phyloP scores from a whole-genome alignment of 2,329 filamentous ascomycete species.

The Sordariomycetes sp. region DNA sequence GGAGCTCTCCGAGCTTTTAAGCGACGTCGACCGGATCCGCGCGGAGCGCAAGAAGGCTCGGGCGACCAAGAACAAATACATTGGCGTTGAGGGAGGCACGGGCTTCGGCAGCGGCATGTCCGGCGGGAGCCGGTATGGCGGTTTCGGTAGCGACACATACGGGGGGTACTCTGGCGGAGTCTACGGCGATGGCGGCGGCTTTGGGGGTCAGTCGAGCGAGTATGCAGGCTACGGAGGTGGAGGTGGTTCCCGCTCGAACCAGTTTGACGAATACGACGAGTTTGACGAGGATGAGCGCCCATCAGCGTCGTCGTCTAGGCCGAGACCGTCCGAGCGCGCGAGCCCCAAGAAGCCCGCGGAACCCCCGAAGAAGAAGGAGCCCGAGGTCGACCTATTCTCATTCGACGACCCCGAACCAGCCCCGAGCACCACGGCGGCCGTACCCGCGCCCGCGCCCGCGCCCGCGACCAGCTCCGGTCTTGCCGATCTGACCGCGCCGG shows the following conservation, averaged over 20 bases:
- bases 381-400: constrained; percentile 85
- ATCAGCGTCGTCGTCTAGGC: constrained; percentile 15
- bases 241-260: constrained; percentile 42
- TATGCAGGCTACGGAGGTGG: constrained; percentile 42
- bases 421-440: not conserved
- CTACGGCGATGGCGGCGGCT: constrained; percentile 92
- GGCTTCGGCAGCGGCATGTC: constrained; percentile 39
- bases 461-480: constrained; percentile 22
- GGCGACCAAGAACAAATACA: constrained; percentile 85
- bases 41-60: constrained; percentile 80
- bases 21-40: constrained; percentile 81
- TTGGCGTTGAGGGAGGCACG: constrained; percentile 76
- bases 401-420: constrained; percentile 56
- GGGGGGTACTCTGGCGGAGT: constrained; percentile 59
- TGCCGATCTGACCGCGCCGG: constrained; percentile 23
- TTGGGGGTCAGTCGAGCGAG: constrained; percentile 63
- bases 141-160: constrained; percentile 74
- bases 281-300: constrained; percentile 61
- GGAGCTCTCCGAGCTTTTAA: constrained; percentile 84
- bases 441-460: constrained; percentile 3
- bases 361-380: constrained; percentile 67
- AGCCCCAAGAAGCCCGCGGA: constrained; percentile 35
- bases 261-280: constrained; percentile 96
- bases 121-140: constrained; percentile 57
- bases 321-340: constrained; percentile 16